A percentile compares a stretch with the other conserved stretches of the same genome.
These are phyloP conservation scores for Patellaria atrata DNA, from an alignment of 495 filamentous ascomycete species.

Conservation along the genomic window DNA sequence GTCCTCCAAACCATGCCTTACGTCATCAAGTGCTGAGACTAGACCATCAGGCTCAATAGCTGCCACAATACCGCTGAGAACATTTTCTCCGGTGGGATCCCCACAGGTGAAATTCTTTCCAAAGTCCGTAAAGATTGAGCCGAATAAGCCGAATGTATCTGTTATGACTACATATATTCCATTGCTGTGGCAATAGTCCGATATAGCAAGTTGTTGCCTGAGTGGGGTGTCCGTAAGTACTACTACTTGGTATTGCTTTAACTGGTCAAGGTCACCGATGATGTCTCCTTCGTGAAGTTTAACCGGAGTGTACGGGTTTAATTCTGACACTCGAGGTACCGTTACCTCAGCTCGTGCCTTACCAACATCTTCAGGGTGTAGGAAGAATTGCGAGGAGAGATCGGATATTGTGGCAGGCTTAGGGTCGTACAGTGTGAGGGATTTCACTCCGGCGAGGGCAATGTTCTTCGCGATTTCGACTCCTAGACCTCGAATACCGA, in stretches of 20 bases:
- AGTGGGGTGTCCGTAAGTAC: slow-evolving; percentile 77
- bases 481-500: slow-evolving; percentile 83
- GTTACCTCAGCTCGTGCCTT: slow-evolving; percentile 79
- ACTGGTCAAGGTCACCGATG: slow-evolving; percentile 52
- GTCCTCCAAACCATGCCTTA: slow-evolving; percentile 87
- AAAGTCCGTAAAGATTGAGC: slow-evolving; percentile 93
- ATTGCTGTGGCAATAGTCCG: slow-evolving; percentile 85
- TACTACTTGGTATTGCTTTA: slow-evolving; percentile 80
- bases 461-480: slow-evolving; percentile 99
- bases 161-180: slow-evolving; percentile 78
- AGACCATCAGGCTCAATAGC: slow-evolving; percentile 76
- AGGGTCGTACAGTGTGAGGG: slow-evolving; percentile 74
- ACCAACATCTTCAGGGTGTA: slow-evolving; percentile 74
- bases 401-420: slow-evolving; percentile 69
- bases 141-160: slow-evolving; percentile 88
- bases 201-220: slow-evolving; percentile 62
- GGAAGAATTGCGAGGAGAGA: slow-evolving; percentile 94
- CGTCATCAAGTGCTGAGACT: slow-evolving; percentile 91
- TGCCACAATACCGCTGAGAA: slow-evolving; percentile 78
- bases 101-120: slow-evolving; percentile 81
- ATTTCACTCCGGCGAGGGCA: slow-evolving; percentile 87
- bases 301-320: slow-evolving; percentile 93
- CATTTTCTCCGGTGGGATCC: slow-evolving; percentile 82
- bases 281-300: slow-evolving; percentile 53
- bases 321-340: slow-evolving; percentile 75